Conservation (phyloP, 768 basidiomycete species). For the Hydnum rufescens region DNA sequence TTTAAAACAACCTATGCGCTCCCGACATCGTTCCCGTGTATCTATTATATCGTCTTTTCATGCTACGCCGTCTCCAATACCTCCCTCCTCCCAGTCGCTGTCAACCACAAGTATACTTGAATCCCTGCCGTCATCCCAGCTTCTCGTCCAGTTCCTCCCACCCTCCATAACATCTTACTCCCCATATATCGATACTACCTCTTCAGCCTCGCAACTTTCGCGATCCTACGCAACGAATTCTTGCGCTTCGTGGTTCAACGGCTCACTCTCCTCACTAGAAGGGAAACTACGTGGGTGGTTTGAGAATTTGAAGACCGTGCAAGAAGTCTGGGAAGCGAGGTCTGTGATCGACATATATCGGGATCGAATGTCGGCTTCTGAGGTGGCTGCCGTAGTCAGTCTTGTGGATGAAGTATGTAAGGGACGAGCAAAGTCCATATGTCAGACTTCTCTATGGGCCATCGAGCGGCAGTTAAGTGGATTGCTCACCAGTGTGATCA, state of each 20-base stretch:
- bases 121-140: constrained; percentile 62
- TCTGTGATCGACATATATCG: constrained; percentile 23
- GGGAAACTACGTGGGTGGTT: constrained; percentile 37
- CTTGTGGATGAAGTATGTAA: constrained; percentile 36
- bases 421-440: constrained; percentile 35
- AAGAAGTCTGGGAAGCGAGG: constrained; percentile 46
- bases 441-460: constrained; percentile 29
- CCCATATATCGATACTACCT: constrained; percentile 61
- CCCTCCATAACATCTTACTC: constrained; percentile 51
- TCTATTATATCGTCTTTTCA: constrained; percentile 15
- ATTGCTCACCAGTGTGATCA: no score
- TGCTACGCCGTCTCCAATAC: constrained; percentile 10
- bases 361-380: constrained; percentile 19
- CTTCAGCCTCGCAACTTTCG: constrained; percentile 33
- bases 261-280: constrained; percentile 28
- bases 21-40: constrained; percentile 16
- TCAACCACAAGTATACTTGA: constrained; percentile 49
- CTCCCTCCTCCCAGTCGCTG: constrained; percentile 31
- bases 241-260: constrained; percentile 43
- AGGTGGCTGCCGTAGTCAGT: constrained; percentile 25
- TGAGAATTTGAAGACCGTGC: constrained; percentile 32
- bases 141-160: constrained; percentile 54
- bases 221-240: constrained; percentile 26
- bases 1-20: not conserved
- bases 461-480: no score